Conservation (phyloP, 805 yeast species). For the Saitoella complicata region DNA sequence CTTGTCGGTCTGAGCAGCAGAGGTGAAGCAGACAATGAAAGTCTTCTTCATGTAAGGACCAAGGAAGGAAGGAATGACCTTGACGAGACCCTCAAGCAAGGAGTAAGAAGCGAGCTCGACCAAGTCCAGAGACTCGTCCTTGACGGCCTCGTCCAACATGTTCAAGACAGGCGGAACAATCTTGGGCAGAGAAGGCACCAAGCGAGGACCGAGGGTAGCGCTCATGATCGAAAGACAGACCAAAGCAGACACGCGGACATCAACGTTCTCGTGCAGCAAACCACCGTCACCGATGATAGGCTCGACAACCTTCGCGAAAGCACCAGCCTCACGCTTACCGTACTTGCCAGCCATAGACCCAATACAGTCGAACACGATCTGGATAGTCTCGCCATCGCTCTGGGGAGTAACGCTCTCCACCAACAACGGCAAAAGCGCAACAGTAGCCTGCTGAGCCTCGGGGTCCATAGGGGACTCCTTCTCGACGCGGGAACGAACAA, state of each 20-base stretch:
- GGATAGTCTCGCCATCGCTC: slow-evolving; percentile 33
- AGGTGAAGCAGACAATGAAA: slow-evolving; percentile 31
- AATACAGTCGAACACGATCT: slow-evolving; percentile 53
- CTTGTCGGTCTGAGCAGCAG: slow-evolving; percentile 2
- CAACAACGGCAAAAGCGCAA: slow-evolving; percentile 13
- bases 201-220: slow-evolving; percentile 65
- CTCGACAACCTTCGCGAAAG: slow-evolving; percentile 32
- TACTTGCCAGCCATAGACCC: slow-evolving; percentile 49
- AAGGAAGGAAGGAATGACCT: slow-evolving; percentile 75
- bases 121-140: slow-evolving; percentile 21
- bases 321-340: slow-evolving; percentile 28
- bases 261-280: slow-evolving; percentile 37
- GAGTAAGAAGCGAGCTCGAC: slow-evolving; percentile 59
- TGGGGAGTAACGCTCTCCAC: slow-evolving; percentile 2
- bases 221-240: slow-evolving; percentile 48
- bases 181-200: slow-evolving; percentile 70
- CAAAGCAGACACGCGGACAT: slow-evolving; percentile 55
- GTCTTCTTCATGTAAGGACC: slow-evolving; percentile 50
- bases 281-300: slow-evolving; percentile 38
- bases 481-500: slow-evolving; percentile 9
- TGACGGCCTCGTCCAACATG: slow-evolving; percentile 33
- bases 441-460: slow-evolving; percentile 34
- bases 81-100: slow-evolving; percentile 56
- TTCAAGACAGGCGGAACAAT: slow-evolving; percentile 59
- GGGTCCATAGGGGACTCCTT: slow-evolving; percentile 7